Conservation (phyloP, 768 basidiomycete genomes). For the Lyophyllum decastes region DNA sequence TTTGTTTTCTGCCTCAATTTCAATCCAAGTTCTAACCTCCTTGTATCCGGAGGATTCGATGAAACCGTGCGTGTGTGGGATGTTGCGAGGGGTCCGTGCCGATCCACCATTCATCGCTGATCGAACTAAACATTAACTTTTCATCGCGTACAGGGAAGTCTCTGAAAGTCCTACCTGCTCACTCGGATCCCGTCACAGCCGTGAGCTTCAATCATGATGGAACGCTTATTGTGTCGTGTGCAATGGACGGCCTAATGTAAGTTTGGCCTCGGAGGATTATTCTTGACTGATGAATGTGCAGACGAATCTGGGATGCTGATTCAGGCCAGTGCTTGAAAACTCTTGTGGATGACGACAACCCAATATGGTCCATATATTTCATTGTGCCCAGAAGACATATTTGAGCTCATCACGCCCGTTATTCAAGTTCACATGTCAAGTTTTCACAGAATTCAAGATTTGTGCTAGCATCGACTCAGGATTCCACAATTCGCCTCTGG, state of each 20-base stretch:
- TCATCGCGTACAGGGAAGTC: constrained; percentile 65
- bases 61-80: constrained; percentile 99
- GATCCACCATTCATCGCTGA: too few relatives aligned
- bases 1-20: constrained; percentile 94
- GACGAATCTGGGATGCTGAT: constrained; percentile 96
- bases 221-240: constrained; percentile 90
- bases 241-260: constrained; percentile 97
- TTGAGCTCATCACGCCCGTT: constrained; percentile 8
- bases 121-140: neutral
- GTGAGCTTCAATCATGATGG: constrained; percentile 95
- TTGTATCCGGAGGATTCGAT: constrained; percentile 94
- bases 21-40: constrained; percentile 85
- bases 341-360: constrained; percentile 94
- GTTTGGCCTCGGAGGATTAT: constrained; percentile 24
- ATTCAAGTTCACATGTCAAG: constrained; percentile 73
- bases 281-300: constrained; percentile 31
- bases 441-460: constrained; percentile 94
- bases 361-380: constrained; percentile 65
- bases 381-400: neutral
- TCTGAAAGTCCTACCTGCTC: constrained; percentile 89
- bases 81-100: constrained; percentile 70
- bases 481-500: constrained; percentile 94
- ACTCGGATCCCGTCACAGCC: constrained; percentile 95
- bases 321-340: constrained; percentile 99
- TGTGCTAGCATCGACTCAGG: constrained; percentile 89